Evolutionary conservation across 2,329 filamentous ascomycete species (phyloP), one percentile per base, ranked within the genome.

Genomic region (Reticulascus tulasneorum): DNA sequence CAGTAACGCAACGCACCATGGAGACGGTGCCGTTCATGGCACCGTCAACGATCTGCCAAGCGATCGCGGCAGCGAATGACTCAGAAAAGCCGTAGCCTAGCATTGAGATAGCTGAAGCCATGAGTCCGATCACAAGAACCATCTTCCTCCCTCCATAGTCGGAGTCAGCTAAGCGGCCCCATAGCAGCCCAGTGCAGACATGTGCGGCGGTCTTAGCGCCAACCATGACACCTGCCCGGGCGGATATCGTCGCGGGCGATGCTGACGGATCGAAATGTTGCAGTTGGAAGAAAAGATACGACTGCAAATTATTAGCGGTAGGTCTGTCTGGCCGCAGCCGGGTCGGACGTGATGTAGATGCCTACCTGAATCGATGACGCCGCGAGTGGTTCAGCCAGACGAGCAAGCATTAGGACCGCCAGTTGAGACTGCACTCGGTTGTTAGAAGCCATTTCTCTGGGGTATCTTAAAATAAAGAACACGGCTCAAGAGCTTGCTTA

Each of bases 71-170:
- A 8, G 15, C 12, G 50, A 87, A 86, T 6, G 68, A 79, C 18
- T 66, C 73, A 6, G 80, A 78, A 52, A 89, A 87, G 0, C 82
- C 84, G 51, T 86, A 85, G 0, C 84, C 84, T 10, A 89, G 49
- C 44, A 76, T 79, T 4, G 80, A 82, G 9, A 86, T 56, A 35
- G 75, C 74, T 0, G 83, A 84, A 4, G 46, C 47, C 7, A 36
- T 16, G 9, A 50, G 40, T 2, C 47, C 47, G 8, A 48, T 37
- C 13, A 47, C 13, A 9, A 50, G 23, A 17, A 50, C 47, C 11
- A 37, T 30, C 26, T 48, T 49, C 13, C 46, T 46, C 17, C 46
- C 47, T 5, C 47, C 30, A 13, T 23, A 29, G 23, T 40, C 33
- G 22, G 29, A 36, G 17, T 49, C 47, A 6, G 42, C 47, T 10